Evolutionary conservation across 805 yeast genomes (phyloP).

Genomic region (Ogataea methanolica): DNA sequence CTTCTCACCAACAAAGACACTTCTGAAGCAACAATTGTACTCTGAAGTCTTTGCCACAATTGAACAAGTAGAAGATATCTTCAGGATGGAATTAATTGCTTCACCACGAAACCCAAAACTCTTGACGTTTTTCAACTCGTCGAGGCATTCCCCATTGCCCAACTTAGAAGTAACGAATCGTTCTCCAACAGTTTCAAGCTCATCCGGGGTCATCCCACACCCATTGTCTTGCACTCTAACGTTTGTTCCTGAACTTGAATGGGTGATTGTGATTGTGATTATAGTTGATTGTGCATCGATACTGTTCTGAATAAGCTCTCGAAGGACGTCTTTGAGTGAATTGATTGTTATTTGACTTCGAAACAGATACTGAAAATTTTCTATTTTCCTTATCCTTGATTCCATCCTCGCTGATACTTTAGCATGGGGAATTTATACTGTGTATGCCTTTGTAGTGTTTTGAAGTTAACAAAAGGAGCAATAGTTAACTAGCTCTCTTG

Average conservation of each 20-base stretch:
- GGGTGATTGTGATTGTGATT: conserved; percentile 26
- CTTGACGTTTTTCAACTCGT: conserved; percentile 32
- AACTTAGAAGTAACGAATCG: conserved; percentile 56
- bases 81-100: conserved; percentile 54
- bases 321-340: conserved; percentile 37
- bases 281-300: conserved; percentile 47
- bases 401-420: neutral
- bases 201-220: conserved; percentile 50
- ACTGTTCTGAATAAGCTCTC: conserved; percentile 51
- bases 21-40: conserved; percentile 26
- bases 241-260: conserved; percentile 24
- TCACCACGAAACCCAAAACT: conserved; percentile 75
- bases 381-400: neutral
- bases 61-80: conserved; percentile 37
- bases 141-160: neutral
- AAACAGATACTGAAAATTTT: conserved; percentile 1
- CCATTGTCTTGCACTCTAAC: conserved; percentile 66
- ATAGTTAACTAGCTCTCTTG: no score
- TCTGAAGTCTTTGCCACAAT: conserved; percentile 41
- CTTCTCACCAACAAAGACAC: conserved; percentile 14
- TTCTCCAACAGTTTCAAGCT: conserved; percentile 42
- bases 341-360: conserved; percentile 31
- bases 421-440: no score
- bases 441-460: no score
- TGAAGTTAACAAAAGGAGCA: no score